Percentiles rank a stretch among this genome's conserved stretches.
Conservation (phyloP, 2,329 filamentous ascomycete genomes). For the Biscogniauxia mediterranea region DNA sequence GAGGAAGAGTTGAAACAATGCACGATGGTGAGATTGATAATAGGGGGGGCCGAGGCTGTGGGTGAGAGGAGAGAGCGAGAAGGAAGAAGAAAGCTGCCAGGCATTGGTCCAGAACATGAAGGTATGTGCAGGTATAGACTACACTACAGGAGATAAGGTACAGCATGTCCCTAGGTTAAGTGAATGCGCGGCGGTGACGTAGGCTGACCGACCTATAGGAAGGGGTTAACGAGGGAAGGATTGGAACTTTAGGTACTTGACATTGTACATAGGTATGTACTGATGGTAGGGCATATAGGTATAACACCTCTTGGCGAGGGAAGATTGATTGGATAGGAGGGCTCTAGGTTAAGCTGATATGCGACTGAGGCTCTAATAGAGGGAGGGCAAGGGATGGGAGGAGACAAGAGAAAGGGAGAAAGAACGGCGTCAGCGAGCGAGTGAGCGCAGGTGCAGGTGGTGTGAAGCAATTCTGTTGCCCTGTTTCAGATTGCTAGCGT, state of each 20-base stretch:
- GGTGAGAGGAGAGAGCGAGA: not conserved
- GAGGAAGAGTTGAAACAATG: not conserved
- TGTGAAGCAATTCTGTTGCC: slow-evolving; percentile 8
- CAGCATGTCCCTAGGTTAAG: no score
- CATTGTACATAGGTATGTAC: no score
- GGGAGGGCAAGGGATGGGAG: not conserved
- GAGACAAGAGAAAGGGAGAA: not conserved
- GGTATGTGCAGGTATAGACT: no score
- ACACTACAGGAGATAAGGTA: no score
- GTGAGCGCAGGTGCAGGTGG: slow-evolving; percentile 1
- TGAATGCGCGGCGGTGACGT: not conserved
- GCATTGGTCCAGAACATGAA: no score
- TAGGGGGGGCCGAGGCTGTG: not conserved
- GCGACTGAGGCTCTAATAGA: not conserved
- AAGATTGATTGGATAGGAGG: no score
- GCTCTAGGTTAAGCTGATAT: no score
- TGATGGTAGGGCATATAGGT: no score
- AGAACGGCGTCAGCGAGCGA: not conserved
- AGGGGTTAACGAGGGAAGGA: not conserved
- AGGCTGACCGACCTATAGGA: not conserved
- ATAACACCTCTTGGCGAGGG: no score
- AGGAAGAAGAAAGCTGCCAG: not conserved
- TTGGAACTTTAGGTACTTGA: not conserved
- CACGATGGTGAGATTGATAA: not conserved
- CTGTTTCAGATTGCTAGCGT: slow-evolving; percentile 21